phyloP scores from a whole-genome alignment of 2,329 filamentous ascomycete species.

The Penicillium nordicum region DNA sequence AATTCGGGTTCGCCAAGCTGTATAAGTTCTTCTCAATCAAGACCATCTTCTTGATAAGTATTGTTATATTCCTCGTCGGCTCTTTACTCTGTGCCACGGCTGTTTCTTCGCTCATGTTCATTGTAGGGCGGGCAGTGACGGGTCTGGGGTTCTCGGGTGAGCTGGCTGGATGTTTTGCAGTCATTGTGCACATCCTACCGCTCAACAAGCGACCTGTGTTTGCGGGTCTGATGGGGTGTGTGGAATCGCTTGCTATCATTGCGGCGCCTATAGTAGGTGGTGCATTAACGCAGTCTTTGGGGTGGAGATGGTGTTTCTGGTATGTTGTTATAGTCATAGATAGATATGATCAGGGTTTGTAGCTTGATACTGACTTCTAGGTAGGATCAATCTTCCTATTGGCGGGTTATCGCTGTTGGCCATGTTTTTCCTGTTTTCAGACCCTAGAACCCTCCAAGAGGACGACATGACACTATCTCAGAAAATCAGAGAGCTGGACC shows the following conservation, averaged over 20 bases:
- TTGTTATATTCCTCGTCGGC: slow-evolving; percentile 19
- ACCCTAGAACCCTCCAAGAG: slow-evolving; percentile 11
- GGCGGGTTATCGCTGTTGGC: slow-evolving; percentile 21
- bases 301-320: slow-evolving; percentile 40
- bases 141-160: slow-evolving; percentile 25
- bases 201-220: slow-evolving; percentile 28
- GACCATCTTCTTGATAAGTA: slow-evolving; percentile 20
- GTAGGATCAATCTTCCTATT: slow-evolving; percentile 33
- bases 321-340: neutral
- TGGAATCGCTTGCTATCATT: slow-evolving; percentile 28
- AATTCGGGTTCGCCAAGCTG: slow-evolving; percentile 25
- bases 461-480: slow-evolving; percentile 15
- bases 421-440: slow-evolving; percentile 19
- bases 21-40: slow-evolving; percentile 36
- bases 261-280: slow-evolving; percentile 35
- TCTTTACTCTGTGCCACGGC: slow-evolving; percentile 22
- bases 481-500: slow-evolving; percentile 33
- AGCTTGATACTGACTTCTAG: neutral
- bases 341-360: neutral
- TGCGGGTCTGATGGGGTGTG: slow-evolving; percentile 21
- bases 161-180: slow-evolving; percentile 19
- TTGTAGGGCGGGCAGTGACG: slow-evolving; percentile 22
- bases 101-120: slow-evolving; percentile 17
- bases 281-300: slow-evolving; percentile 31
- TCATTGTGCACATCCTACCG: slow-evolving; percentile 19